These are phyloP conservation scores for Fraxinus velutina DNA, from an alignment of 305 asterid species.

Conservation along the genomic window DNA sequence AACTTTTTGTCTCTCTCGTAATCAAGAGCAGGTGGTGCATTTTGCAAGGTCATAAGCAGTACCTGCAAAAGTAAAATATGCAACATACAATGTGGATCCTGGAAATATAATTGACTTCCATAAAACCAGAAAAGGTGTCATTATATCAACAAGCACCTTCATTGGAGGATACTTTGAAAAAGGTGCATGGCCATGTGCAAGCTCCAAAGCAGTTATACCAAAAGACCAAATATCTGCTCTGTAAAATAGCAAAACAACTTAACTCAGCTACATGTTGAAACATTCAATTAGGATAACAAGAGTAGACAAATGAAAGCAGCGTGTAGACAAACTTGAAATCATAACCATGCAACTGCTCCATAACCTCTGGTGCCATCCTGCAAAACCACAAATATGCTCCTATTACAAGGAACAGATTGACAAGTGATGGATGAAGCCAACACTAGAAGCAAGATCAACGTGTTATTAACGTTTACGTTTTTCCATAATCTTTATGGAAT, in stretches of 20 bases:
- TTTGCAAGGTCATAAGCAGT: constrained; percentile 94
- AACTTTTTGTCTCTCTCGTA: constrained; percentile 91
- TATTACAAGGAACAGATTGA: constrained; percentile 12
- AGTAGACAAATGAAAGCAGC: constrained; percentile 16
- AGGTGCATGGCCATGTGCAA: constrained; percentile 99
- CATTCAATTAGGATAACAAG: constrained; percentile 17
- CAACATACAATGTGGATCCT: constrained; percentile 2
- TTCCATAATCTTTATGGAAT: neutral
- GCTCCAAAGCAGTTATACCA: constrained; percentile 98
- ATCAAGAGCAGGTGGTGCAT: constrained; percentile 99
- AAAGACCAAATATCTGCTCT: constrained; percentile 99
- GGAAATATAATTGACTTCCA: constrained; percentile 11
- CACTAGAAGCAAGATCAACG: constrained; percentile 7
- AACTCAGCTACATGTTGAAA: constrained; percentile 18
- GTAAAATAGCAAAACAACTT: constrained; percentile 21
- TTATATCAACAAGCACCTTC: constrained; percentile 54
- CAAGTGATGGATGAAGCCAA: constrained; percentile 17
- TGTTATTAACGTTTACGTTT: neutral
- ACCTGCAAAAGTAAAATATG: constrained; percentile 49
- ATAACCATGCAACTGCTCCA: constrained; percentile 97
- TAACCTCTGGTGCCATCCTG: constrained; percentile 99
- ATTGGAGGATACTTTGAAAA: constrained; percentile 98
- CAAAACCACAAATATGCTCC: constrained; percentile 28
- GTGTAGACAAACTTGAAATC: constrained; percentile 77
- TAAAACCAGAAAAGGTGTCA: neutral